Conservation (phyloP, 768 basidiomycete genomes). For the Rhodotorula kratochvilovae region DNA sequence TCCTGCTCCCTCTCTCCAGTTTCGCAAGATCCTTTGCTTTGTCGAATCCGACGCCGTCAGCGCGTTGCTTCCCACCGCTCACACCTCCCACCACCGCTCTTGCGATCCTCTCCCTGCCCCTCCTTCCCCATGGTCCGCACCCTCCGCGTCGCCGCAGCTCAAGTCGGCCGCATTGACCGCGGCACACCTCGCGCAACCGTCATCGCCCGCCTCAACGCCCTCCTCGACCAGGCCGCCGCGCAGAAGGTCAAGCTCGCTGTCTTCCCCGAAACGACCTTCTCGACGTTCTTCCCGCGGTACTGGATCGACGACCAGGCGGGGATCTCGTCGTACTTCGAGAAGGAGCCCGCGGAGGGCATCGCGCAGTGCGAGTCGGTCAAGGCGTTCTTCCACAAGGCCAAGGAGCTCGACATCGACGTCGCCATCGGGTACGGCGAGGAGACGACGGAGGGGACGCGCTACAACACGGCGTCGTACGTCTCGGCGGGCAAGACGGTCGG, state of each 20-base stretch:
- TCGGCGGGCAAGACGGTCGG: slow-evolving; percentile 41
- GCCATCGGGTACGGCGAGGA: slow-evolving; percentile 47
- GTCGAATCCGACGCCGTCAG: too few relatives aligned
- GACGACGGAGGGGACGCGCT: slow-evolving; percentile 40
- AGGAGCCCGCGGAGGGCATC: slow-evolving; percentile 40
- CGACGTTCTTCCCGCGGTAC: slow-evolving; percentile 47
- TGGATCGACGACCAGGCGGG: slow-evolving; percentile 43
- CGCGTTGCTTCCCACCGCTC: not conserved
- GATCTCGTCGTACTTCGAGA: slow-evolving; percentile 43
- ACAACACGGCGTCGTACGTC: slow-evolving; percentile 46
- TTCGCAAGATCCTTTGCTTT: too few relatives aligned
- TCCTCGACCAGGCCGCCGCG: slow-evolving; percentile 34
- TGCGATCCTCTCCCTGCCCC: too few relatives aligned
- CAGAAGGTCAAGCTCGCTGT: slow-evolving; percentile 26
- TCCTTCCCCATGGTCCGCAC: slow-evolving; percentile 39
- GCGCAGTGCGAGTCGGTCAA: slow-evolving; percentile 38
- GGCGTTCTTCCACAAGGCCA: slow-evolving; percentile 43
- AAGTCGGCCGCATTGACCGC: slow-evolving; percentile 47
- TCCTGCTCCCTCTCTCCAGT: too few relatives aligned
- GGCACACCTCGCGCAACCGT: slow-evolving; percentile 38
- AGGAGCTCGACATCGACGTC: slow-evolving; percentile 44
- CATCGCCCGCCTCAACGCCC: slow-evolving; percentile 41
- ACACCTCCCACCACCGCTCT: not conserved
- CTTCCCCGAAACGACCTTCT: slow-evolving; percentile 36
- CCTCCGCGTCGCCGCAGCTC: slow-evolving; percentile 47